Evolutionary conservation across 495 filamentous ascomycete genomes (phyloP).

Genomic region (Penicillium crystallinum): DNA sequence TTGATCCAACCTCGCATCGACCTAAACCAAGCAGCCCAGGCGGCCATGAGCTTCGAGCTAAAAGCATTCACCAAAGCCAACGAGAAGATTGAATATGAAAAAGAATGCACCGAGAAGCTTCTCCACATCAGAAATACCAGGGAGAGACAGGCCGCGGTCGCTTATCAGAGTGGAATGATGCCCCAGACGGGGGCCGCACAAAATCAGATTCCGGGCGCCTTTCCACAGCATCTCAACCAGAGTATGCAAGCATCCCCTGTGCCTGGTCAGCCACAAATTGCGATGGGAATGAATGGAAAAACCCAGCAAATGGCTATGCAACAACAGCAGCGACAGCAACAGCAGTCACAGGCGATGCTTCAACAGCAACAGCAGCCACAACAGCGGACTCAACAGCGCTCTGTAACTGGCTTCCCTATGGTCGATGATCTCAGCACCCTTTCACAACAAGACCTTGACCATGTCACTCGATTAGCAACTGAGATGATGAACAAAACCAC

Average conservation of each 20-base stretch:
- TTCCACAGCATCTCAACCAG: constrained; percentile 49
- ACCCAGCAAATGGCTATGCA: constrained; percentile 36
- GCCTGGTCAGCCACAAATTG: constrained; percentile 38
- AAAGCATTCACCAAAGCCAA: constrained; percentile 43
- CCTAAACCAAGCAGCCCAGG: constrained; percentile 33
- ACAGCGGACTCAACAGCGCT: constrained; percentile 34
- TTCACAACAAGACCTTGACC: constrained; percentile 37
- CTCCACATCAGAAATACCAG: constrained; percentile 44
- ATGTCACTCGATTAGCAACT: constrained; percentile 39
- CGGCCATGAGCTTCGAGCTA: constrained; percentile 46
- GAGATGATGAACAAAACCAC: constrained; percentile 37
- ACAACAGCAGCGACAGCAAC: constrained; percentile 25
- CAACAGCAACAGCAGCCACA: constrained; percentile 28
- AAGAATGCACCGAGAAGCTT: constrained; percentile 45
- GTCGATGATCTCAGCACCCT: constrained; percentile 38
- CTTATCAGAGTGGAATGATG: constrained; percentile 42
- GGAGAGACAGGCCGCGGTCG: constrained; percentile 39
- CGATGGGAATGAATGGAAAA: constrained; percentile 43
- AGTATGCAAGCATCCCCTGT: constrained; percentile 51
- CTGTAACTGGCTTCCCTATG: constrained; percentile 21
- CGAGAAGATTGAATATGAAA: constrained; percentile 46
- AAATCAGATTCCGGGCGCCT: constrained; percentile 35
- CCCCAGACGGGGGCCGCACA: constrained; percentile 39
- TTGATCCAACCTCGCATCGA: constrained; percentile 47
- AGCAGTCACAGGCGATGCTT: constrained; percentile 24